A percentile compares a stretch with the other conserved stretches of the same genome.
Conservation (phyloP, 1,139 yeast species). For the Diutina pseudorugosa region DNA sequence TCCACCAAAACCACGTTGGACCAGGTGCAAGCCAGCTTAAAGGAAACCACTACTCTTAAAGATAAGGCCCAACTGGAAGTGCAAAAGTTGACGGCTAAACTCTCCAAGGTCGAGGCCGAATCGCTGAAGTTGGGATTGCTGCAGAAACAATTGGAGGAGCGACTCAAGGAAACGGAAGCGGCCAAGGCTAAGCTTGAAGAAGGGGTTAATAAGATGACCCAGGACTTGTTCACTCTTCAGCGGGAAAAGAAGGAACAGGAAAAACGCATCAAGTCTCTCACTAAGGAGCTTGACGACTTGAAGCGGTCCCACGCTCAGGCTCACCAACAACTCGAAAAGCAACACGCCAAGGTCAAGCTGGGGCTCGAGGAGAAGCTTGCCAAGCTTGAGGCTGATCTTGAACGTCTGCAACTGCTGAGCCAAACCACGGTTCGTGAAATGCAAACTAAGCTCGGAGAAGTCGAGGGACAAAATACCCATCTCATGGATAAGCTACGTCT, state of each 20-base stretch:
- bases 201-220: constrained; percentile 83
- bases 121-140: background rate
- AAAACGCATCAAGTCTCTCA: constrained; percentile 22
- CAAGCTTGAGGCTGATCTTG: constrained; percentile 13
- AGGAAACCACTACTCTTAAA: constrained; percentile 23
- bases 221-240: constrained; percentile 60
- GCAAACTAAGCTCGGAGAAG: constrained; percentile 10
- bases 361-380: constrained; percentile 15
- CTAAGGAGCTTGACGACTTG: constrained; percentile 24
- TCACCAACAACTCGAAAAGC: constrained; percentile 13
- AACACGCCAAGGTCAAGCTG: constrained; percentile 13
- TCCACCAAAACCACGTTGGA: constrained; percentile 10
- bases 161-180: constrained; percentile 12
- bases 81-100: constrained; percentile 12
- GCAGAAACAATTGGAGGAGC: background rate
- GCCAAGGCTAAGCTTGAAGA: constrained; percentile 66
- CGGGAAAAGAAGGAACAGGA: constrained; percentile 47
- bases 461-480: constrained; percentile 19
- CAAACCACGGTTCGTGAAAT: constrained; percentile 8
- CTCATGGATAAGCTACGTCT: constrained; percentile 32
- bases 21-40: constrained; percentile 11
- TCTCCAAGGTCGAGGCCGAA: background rate
- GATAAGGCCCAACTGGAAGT: constrained; percentile 23
- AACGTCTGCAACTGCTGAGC: constrained; percentile 8
- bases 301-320: constrained; percentile 14